Evolutionary conservation across 345 rosid species (phyloP).

Genomic region (Noccaea bulbosa): DNA sequence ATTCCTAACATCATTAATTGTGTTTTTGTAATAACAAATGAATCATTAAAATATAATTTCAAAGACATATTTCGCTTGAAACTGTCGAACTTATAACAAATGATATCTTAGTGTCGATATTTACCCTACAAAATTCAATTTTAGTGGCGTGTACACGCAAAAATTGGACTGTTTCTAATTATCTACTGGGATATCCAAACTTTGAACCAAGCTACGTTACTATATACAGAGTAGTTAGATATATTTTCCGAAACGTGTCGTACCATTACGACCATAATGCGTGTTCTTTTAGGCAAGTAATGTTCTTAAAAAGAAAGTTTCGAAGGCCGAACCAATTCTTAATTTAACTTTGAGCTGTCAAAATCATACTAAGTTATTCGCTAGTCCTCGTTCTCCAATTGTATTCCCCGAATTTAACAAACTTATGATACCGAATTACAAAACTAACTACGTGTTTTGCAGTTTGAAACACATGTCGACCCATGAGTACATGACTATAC

Average conservation of each 20-base stretch:
- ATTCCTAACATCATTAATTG: too few species aligned
- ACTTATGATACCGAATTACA: constrained; percentile 21
- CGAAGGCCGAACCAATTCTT: constrained; percentile 17
- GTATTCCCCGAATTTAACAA: constrained; percentile 36
- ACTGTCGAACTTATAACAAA: not conserved
- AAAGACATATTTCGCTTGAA: not conserved
- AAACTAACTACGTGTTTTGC: constrained; percentile 33
- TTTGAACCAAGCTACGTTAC: constrained; percentile 13
- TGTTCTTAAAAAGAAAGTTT: constrained; percentile 22
- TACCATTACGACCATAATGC: constrained; percentile 16
- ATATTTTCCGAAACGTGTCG: constrained; percentile 19
- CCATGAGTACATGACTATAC: constrained; percentile 1
- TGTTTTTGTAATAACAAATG: too few species aligned
- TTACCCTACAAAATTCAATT: not conserved
- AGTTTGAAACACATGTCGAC: constrained; percentile 33
- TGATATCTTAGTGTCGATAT: not conserved
- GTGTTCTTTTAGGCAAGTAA: constrained; percentile 28
- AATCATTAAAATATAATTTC: not conserved
- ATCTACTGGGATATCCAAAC: not conserved
- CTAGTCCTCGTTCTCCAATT: constrained; percentile 26
- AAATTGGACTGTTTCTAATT: not conserved
- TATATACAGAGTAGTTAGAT: constrained; percentile 18
- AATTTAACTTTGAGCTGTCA: constrained; percentile 20
- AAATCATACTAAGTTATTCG: constrained; percentile 2
- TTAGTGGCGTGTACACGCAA: not conserved